Evolutionary conservation across 495 filamentous ascomycete genomes (phyloP).

Genomic region (Schizothecium vesticola): DNA sequence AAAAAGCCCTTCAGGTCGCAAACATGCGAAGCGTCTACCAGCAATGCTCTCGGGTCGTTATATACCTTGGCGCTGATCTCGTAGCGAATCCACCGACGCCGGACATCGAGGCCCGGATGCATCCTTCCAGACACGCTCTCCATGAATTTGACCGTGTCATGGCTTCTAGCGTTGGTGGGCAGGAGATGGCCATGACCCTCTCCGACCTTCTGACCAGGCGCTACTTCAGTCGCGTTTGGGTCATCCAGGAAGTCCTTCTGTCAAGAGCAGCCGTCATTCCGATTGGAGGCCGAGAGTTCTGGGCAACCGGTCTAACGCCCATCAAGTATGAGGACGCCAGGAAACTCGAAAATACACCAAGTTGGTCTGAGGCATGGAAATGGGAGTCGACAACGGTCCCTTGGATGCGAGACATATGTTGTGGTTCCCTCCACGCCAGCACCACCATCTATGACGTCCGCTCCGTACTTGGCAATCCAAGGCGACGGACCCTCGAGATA

Average conservation of each 20-base stretch:
- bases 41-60: constrained; percentile 17
- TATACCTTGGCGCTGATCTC: constrained; percentile 19
- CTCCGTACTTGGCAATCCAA: neutral
- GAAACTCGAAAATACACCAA: neutral
- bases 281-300: neutral
- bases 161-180: neutral
- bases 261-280: neutral
- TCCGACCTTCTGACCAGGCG: neutral
- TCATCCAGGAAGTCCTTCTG: constrained; percentile 1
- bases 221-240: constrained; percentile 1
- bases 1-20: constrained; percentile 18
- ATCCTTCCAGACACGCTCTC: neutral
- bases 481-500: neutral
- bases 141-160: neutral
- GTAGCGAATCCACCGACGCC: neutral
- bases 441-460: neutral
- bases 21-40: constrained; percentile 24
- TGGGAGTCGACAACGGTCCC: neutral
- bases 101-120: neutral
- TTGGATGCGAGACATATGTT: neutral
- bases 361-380: neutral
- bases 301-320: neutral
- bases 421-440: neutral
- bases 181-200: neutral
- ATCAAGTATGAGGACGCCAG: neutral